Evolutionary conservation across 2,329 filamentous ascomycete genomes (phyloP).

Genomic region (Dendrostoma leiphaemia): DNA sequence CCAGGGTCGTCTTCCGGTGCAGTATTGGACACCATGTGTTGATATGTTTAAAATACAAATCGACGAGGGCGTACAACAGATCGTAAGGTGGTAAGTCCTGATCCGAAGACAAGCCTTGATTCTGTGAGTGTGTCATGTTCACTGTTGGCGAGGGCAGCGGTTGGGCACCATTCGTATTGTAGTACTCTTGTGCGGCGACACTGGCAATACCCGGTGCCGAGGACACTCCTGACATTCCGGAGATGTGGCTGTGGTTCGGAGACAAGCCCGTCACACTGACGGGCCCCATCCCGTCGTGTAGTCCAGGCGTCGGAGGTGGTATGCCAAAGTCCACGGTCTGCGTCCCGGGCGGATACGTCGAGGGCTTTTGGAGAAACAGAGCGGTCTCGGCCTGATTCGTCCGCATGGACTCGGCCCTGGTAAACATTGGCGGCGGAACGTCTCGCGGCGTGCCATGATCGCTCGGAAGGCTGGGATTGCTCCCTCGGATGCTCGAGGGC

Average conservation of each 20-base stretch:
- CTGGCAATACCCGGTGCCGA: conserved; percentile 30
- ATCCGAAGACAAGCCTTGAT: conserved; percentile 42
- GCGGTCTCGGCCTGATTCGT: conserved; percentile 54
- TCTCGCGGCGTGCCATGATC: conserved; percentile 58
- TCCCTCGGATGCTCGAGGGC: conserved; percentile 44
- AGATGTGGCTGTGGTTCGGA: conserved; percentile 33
- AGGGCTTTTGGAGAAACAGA: conserved; percentile 61
- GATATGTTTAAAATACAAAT: conserved; percentile 77
- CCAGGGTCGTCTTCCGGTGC: conserved; percentile 79
- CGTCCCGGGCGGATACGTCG: conserved; percentile 43
- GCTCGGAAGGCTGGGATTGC: conserved; percentile 50
- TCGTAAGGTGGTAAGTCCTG: conserved; percentile 74
- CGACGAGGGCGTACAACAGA: conserved; percentile 68
- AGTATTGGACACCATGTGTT: conserved; percentile 87
- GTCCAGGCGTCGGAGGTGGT: conserved; percentile 42
- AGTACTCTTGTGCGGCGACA: conserved; percentile 48
- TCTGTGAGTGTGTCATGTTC: conserved; percentile 48
- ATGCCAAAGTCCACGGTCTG: conserved; percentile 52
- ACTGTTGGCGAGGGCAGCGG: conserved; percentile 58
- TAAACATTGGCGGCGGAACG: conserved; percentile 40
- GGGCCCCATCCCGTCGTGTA: conserved; percentile 48
- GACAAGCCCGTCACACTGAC: conserved; percentile 39
- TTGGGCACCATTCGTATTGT: conserved; percentile 32
- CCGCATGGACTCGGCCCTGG: conserved; percentile 47
- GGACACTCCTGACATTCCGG: conserved; percentile 21